phyloP scores from a whole-genome alignment of 208 protist genomes.

The Trypanosoma platydactyli region DNA sequence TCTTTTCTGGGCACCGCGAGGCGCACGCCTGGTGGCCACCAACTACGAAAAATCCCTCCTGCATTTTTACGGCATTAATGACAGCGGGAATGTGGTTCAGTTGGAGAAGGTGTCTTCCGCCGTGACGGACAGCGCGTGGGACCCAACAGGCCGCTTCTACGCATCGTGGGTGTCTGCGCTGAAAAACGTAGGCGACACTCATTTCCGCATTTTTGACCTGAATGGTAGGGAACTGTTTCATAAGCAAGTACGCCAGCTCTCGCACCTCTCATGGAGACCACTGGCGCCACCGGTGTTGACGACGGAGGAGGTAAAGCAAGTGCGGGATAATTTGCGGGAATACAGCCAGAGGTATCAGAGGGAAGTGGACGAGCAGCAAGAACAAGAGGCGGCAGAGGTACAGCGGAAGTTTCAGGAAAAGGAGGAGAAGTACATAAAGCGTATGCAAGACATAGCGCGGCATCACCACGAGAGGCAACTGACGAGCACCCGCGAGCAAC shows the following conservation, averaged over 20 bases:
- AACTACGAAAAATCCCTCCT: constrained; percentile 87
- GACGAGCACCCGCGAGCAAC: constrained; percentile 49
- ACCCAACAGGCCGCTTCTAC: constrained; percentile 90
- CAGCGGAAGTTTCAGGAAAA: constrained; percentile 49
- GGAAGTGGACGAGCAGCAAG: constrained; percentile 40
- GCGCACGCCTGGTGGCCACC: constrained; percentile 59
- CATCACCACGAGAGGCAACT: constrained; percentile 53
- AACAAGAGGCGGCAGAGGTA: constrained; percentile 40
- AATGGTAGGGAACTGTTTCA: constrained; percentile 71
- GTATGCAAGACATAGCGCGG: constrained; percentile 67
- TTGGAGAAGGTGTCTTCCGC: constrained; percentile 55
- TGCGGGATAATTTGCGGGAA: constrained; percentile 53
- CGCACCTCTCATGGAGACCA: constrained; percentile 90
- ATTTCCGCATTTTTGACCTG: constrained; percentile 87
- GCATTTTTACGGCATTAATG: constrained; percentile 80
- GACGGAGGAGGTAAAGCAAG: constrained; percentile 50
- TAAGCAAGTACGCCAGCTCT: constrained; percentile 65
- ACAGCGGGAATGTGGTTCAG: constrained; percentile 64
- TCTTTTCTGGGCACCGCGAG: constrained; percentile 85
- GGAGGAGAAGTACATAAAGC: constrained; percentile 74
- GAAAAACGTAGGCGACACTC: constrained; percentile 45
- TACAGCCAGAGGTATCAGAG: constrained; percentile 73
- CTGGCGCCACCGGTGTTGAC: constrained; percentile 67
- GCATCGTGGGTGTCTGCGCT: constrained; percentile 81
- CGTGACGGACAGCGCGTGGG: constrained; percentile 85